These are phyloP conservation scores for Coniophora puteana DNA, from an alignment of 1,284 basidiomycete genomes.

Conservation along the genomic window DNA sequence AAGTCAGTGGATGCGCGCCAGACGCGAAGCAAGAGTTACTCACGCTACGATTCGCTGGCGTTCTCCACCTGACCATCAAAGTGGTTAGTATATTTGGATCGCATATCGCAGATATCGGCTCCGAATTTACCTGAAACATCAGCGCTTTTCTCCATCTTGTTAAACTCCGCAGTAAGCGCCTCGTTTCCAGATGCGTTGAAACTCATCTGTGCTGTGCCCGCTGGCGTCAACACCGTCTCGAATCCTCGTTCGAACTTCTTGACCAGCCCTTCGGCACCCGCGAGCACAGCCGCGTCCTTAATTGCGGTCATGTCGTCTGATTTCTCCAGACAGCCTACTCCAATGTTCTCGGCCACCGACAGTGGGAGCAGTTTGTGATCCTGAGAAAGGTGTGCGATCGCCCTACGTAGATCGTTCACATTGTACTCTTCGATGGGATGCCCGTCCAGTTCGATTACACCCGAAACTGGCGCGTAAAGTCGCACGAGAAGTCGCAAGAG, in stretches of 20 bases:
- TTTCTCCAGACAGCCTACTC: conserved; percentile 32
- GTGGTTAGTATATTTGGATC: neutral
- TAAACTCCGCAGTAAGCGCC: conserved; percentile 29
- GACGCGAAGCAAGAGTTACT: conserved; percentile 9
- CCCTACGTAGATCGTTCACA: conserved; percentile 31
- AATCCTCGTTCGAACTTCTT: conserved; percentile 17
- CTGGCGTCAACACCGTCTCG: conserved; percentile 31
- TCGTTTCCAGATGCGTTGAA: conserved; percentile 29
- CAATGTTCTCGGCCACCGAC: conserved; percentile 42
- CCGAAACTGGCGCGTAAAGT: conserved; percentile 38
- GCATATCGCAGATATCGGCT: neutral
- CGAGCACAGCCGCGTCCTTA: conserved; percentile 31
- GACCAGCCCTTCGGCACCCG: conserved; percentile 33
- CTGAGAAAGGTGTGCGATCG: conserved; percentile 40
- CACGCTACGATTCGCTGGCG: conserved; percentile 39
- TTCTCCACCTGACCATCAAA: conserved; percentile 31
- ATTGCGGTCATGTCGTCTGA: too few relatives aligned
- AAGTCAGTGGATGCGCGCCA: neutral
- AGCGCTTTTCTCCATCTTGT: conserved; percentile 29
- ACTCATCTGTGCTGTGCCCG: conserved; percentile 18
- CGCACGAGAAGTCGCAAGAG: conserved; percentile 40
- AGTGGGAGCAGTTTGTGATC: conserved; percentile 41
- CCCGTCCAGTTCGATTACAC: conserved; percentile 37
- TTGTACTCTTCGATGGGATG: conserved; percentile 31
- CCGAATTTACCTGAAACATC: conserved; percentile 29